Conservation (phyloP, 768 basidiomycete species). For the Tulasnella sp. region DNA sequence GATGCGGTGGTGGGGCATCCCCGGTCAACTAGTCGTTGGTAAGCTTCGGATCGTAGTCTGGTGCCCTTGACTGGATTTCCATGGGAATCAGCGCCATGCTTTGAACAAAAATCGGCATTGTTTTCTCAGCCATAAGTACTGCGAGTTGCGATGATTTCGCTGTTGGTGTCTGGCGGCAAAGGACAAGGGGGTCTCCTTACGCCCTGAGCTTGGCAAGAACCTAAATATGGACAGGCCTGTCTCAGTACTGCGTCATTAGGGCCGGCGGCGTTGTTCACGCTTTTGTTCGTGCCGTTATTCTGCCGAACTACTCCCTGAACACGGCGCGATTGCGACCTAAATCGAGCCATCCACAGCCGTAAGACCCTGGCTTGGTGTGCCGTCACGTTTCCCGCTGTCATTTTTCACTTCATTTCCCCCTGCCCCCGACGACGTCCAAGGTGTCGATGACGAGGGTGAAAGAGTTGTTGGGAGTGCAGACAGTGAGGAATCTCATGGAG, state of each 20-base stretch:
- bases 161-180: not conserved
- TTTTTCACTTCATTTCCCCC: not conserved
- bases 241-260: not conserved
- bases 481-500: not conserved
- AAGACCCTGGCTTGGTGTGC: not conserved
- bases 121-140: not conserved
- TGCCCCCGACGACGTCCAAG: not conserved
- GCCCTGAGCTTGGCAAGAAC: not conserved
- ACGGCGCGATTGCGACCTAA: not conserved
- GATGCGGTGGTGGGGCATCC: no score
- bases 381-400: not conserved
- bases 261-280: not conserved
- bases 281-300: not conserved
- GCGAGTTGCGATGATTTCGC: not conserved
- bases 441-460: not conserved
- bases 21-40: no score
- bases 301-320: not conserved
- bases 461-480: no score
- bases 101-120: no score
- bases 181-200: not conserved
- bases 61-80: no score
- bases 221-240: not conserved
- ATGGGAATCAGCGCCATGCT: no score
- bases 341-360: not conserved
- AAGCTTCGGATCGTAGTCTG: no score